A percentile compares a stretch with the other conserved stretches of the same genome.
Conservation (phyloP, 176 grass and related monocot genomes). For the Triticum monococcum region DNA sequence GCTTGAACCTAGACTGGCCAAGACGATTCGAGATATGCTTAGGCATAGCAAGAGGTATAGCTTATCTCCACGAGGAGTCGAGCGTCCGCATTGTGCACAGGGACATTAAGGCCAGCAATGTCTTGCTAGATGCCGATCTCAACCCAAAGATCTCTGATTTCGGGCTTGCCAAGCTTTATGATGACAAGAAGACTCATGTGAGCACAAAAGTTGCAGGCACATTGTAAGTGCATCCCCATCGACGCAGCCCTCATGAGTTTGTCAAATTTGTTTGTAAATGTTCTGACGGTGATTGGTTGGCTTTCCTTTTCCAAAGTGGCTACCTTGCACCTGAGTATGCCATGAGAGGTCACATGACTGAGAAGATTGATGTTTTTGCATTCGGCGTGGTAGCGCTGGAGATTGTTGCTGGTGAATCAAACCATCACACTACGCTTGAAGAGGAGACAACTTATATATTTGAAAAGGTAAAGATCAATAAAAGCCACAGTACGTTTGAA, state of each 20-base stretch:
- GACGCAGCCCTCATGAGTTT: not conserved
- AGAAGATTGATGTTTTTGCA: slow-evolving; percentile 59
- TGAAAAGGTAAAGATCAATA: slow-evolving; percentile 5
- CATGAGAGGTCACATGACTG: slow-evolving; percentile 70
- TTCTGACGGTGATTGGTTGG: not conserved
- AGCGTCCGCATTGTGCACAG: slow-evolving; percentile 62
- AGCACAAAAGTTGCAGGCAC: slow-evolving; percentile 80
- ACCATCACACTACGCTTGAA: slow-evolving; percentile 18
- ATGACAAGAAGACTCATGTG: slow-evolving; percentile 66
- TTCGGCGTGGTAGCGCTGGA: slow-evolving; percentile 51
- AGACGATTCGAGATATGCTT: slow-evolving; percentile 66
- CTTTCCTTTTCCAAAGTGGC: slow-evolving; percentile 42
- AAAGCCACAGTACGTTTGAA: not conserved
- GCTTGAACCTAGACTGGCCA: slow-evolving; percentile 49
- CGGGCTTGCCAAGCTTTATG: slow-evolving; percentile 75
- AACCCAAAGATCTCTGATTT: slow-evolving; percentile 79
- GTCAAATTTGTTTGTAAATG: not conserved
- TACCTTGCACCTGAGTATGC: slow-evolving; percentile 74
- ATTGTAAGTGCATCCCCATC: slow-evolving; percentile 45
- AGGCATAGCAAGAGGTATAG: slow-evolving; percentile 60
- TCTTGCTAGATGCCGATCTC: slow-evolving; percentile 58
- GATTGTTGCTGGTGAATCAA: slow-evolving; percentile 39
- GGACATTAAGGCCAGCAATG: slow-evolving; percentile 75
- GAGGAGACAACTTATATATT: slow-evolving; percentile 43
- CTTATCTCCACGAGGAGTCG: slow-evolving; percentile 74